Evolutionary conservation across 2,329 filamentous ascomycete species (phyloP).

Genomic region (Stachybotrys chlorohalonatus): DNA sequence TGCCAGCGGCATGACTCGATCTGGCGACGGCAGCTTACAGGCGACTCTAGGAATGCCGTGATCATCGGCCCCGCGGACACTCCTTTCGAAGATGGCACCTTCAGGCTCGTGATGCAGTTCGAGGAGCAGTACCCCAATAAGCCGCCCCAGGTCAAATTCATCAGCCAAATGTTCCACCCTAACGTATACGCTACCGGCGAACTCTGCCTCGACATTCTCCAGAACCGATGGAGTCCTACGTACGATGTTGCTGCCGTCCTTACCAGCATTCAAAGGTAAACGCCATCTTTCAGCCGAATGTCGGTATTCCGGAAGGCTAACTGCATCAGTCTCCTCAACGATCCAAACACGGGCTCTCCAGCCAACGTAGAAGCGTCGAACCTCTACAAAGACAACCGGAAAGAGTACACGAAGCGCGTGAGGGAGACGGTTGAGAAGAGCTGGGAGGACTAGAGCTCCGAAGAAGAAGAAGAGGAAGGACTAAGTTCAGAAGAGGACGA

Average conservation of each 20-base stretch:
- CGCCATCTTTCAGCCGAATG: not conserved
- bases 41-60: slow-evolving; percentile 73
- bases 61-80: slow-evolving; percentile 97
- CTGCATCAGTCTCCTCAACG: slow-evolving; percentile 70
- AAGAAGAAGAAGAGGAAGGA: not conserved
- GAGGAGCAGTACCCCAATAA: slow-evolving; percentile 99
- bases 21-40: slow-evolving; percentile 7
- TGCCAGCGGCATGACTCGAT: not conserved
- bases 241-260: slow-evolving; percentile 96
- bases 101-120: slow-evolving; percentile 96
- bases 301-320: slow-evolving; percentile 16
- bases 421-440: slow-evolving; percentile 98
- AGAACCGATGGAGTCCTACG: slow-evolving; percentile 97
- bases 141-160: slow-evolving; percentile 94
- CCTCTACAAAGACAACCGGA: slow-evolving; percentile 94
- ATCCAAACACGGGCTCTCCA: slow-evolving; percentile 96
- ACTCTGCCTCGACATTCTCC: slow-evolving; percentile 90
- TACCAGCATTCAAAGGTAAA: slow-evolving; percentile 92
- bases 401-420: slow-evolving; percentile 92
- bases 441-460: slow-evolving; percentile 69
- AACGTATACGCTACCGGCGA: slow-evolving; percentile 98
- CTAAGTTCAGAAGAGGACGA: not conserved
- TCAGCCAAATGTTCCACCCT: slow-evolving; percentile 98
- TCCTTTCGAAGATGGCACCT: slow-evolving; percentile 96
- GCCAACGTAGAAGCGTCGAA: slow-evolving; percentile 98